phyloP scores from a whole-genome alignment of 2,329 filamentous ascomycete species.

The Colletotrichum liriopes region DNA sequence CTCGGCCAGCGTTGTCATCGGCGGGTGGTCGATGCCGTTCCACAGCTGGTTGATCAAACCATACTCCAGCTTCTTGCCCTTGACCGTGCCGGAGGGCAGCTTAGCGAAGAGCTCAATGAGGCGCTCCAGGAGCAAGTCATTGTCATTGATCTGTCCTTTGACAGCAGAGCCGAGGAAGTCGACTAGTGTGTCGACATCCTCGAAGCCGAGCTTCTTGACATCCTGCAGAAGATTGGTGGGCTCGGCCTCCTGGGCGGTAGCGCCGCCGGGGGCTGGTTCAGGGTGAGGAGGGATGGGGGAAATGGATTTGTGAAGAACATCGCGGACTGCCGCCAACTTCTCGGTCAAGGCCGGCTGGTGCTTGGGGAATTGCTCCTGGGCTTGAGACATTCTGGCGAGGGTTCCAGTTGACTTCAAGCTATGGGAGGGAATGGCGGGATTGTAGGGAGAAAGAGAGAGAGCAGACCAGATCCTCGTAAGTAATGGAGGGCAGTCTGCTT shows the following conservation, averaged over 20 bases:
- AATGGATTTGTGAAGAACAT: constrained; percentile 33
- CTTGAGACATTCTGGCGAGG: constrained; percentile 28
- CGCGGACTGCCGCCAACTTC: constrained; percentile 34
- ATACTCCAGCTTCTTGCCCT: constrained; percentile 42
- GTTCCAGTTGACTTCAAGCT: constrained; percentile 9
- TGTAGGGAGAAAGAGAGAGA: not conserved
- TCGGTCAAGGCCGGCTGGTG: constrained; percentile 33
- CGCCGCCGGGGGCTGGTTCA: constrained; percentile 3
- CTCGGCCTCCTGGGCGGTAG: constrained; percentile 14
- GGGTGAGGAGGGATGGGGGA: constrained; percentile 26
- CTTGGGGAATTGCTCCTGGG: constrained; percentile 33
- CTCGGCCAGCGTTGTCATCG: constrained; percentile 41
- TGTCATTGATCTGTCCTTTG: constrained; percentile 41
- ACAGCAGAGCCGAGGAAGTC: constrained; percentile 41
- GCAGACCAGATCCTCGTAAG: not conserved
- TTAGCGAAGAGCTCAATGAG: constrained; percentile 44
- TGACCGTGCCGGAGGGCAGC: constrained; percentile 36
- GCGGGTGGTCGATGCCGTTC: constrained; percentile 44
- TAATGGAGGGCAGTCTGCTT: not conserved
- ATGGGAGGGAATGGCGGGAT: not conserved
- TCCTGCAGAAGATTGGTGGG: constrained; percentile 41
- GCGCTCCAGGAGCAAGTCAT: constrained; percentile 41
- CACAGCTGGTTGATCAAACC: constrained; percentile 44
- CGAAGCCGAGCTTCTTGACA: constrained; percentile 43
- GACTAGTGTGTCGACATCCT: constrained; percentile 43